Base-by-base conservation (phyloP, 192 early-diverging fungal species). In the Mortierella hygrophila region DNA sequence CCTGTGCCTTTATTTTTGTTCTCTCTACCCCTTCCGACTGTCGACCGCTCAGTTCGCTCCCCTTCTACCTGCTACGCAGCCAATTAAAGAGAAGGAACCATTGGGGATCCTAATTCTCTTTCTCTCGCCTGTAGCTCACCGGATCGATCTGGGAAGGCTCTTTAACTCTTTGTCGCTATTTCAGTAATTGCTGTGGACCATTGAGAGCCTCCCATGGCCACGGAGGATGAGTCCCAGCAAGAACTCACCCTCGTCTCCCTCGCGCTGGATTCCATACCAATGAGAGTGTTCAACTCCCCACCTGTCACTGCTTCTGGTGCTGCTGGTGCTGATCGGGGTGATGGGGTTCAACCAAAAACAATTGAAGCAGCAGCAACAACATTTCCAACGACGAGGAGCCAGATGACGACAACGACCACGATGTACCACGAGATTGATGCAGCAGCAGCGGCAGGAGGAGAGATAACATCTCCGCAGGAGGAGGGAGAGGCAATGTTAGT, bases 191-290 rank as follows among this genome's bases (percentile, higher is more conserved):
- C 35, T 63, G 16, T 26, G 72, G 41, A 68, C 4, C 52, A 55
- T 60, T 37, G 47, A 65, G 60, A 57, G 72, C 79, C 63, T 69
- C 6, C 49, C 63, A 81, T 81, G 80, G 80, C 80, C 70, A 26
- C 74, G 57, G 80, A 75, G 65, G 80, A 75, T 75, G 80, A 57
- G 80, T 70, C 68, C 42, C 74, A 55, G 16, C 52, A 72, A 55
- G 63, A 35, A 70, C 80, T 70, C 80, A 75, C 72, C 46, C 65
- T 81, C 29, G 60, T 65, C 80, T 70, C 74, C 13, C 46, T 38
- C 23, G n/a, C 68, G 52, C 60, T 65, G 11, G 60, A 32, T 4
- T 65, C 60, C 60, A 29, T 65, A 6, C 60, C 60, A 29, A 65
- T 65, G 60, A 65, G 2, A 32, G 26, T 4, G 9, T 29, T 32